Evolutionary conservation across 306 rosid species (phyloP), one percentile per base, ranked within the genome.

Genomic region (Citrullus colocynthis): DNA sequence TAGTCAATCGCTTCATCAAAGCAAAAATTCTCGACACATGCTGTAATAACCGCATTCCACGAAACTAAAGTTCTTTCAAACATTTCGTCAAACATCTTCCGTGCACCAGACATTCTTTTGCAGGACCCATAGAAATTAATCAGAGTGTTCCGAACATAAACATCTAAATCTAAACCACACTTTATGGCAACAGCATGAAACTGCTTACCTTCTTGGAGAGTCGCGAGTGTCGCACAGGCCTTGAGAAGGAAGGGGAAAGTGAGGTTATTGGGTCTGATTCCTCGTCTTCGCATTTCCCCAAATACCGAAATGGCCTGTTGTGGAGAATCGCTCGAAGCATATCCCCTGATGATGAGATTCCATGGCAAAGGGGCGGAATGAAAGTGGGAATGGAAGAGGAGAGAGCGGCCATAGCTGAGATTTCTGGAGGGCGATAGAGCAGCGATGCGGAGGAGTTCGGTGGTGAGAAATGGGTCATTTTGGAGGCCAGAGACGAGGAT

Each of bases 301-400:
- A 89, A 92, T 10, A 84, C 83, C 85, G 79, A 81, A 24, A 95
- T 80, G 83, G 93, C 88, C 67, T 87, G 78, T 4, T 49, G 42
- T 6, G 96, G 88, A 1, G 89, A 83, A 78, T 83, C 79, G 51
- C 86, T 87, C 5, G 90, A 82, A 28, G 93, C 81, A 62, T 82
- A 95, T 54, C 91, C 98, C 37, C 97, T 80, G 79, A 95, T 85
- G 80, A 92, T 88, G 32, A 92, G 79, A 85, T 90, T 94, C 93
- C 93, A 94, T 0, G 96, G 81, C 37, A 88, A 76, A 81, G 83
- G 2, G 86, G 87, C 30, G 88, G 83, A n/a, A 83, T 37, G 71
- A 49, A 74, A 54, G 57, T 56, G 42, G 42, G 79, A 83, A 32
- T 62, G 76, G 44, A 37, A 32, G 79, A 90, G 83, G 58, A 94